These are phyloP conservation scores for Sanguinoderma infundibulare DNA, from an alignment of 1,284 basidiomycete genomes.

Conservation along the genomic window DNA sequence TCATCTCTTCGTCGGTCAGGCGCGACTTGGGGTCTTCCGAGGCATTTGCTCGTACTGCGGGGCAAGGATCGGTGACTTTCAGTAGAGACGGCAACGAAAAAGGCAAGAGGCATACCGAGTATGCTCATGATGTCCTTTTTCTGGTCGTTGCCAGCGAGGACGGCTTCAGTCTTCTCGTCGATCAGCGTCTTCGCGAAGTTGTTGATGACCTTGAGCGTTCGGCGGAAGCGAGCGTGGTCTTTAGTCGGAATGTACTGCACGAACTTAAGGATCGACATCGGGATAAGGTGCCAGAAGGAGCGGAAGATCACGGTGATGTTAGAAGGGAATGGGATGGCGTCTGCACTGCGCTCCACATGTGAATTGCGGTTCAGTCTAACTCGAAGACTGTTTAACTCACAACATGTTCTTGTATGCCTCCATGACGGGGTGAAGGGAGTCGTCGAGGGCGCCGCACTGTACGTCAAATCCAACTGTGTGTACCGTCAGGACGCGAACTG, in stretches of 20 bases:
- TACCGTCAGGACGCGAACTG: conserved; percentile 27
- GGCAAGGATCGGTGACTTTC: not conserved
- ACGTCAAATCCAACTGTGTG: conserved; percentile 34
- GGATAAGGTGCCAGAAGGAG: conserved; percentile 29
- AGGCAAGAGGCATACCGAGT: conserved; percentile 35
- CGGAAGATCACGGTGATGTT: conserved; percentile 28
- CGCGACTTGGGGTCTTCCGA: conserved; percentile 47
- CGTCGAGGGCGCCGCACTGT: conserved; percentile 30
- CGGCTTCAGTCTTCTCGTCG: conserved; percentile 41
- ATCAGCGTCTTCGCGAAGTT: conserved; percentile 37
- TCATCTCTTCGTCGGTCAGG: conserved; percentile 50
- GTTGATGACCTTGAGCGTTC: conserved; percentile 35
- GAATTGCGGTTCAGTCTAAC: not conserved
- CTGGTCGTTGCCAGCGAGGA: conserved; percentile 22
- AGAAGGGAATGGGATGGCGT: conserved; percentile 28
- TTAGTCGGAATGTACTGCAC: conserved; percentile 41
- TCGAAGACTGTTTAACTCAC: conserved; percentile 26
- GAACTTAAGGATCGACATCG: conserved; percentile 38
- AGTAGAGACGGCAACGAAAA: too few species aligned
- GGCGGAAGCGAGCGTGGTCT: conserved; percentile 40
- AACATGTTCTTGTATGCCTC: conserved; percentile 39
- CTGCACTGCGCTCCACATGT: conserved; percentile 9
- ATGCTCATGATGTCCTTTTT: conserved; percentile 46
- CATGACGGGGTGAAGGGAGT: conserved; percentile 32
- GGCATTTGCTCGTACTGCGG: conserved; percentile 59